These are phyloP conservation scores for Fraxinus baroniana DNA, from an alignment of 305 asterid species.

Conservation along the genomic window DNA sequence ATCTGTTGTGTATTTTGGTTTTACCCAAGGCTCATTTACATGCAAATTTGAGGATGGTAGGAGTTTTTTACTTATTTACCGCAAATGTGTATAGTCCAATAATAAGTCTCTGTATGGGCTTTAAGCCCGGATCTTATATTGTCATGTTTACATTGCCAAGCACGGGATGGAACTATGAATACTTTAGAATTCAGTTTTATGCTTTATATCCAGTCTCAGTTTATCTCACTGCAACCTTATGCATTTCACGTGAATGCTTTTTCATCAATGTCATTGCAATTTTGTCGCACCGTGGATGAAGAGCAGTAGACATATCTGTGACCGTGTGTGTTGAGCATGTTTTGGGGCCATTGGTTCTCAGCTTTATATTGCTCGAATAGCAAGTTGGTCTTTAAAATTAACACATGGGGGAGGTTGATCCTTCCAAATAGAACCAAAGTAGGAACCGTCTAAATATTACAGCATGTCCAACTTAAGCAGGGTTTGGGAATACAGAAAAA, in stretches of 20 bases:
- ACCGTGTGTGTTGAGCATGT: no score
- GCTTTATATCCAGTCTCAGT: background rate
- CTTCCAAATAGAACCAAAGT: no score
- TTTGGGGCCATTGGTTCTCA: no score
- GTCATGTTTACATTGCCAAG: conserved; percentile 11
- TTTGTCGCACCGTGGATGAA: no score
- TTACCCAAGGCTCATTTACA: conserved; percentile 1
- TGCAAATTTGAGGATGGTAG: conserved; percentile 8
- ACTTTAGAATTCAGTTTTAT: background rate
- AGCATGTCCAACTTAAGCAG: no score
- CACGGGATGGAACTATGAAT: background rate
- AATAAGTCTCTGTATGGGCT: background rate
- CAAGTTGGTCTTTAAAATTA: no score
- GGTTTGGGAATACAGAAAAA: no score
- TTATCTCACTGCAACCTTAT: background rate
- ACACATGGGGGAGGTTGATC: no score
- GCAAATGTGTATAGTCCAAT: background rate
- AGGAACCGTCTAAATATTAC: no score
- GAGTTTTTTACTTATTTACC: background rate
- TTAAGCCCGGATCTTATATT: background rate
- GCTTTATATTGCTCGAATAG: no score
- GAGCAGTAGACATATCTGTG: no score
- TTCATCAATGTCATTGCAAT: background rate
- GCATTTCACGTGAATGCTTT: background rate
- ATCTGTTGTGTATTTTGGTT: conserved; percentile 10